phyloP scores from a whole-genome alignment of 768 basidiomycete genomes.

The Boletus pseudo-olivaceus region DNA sequence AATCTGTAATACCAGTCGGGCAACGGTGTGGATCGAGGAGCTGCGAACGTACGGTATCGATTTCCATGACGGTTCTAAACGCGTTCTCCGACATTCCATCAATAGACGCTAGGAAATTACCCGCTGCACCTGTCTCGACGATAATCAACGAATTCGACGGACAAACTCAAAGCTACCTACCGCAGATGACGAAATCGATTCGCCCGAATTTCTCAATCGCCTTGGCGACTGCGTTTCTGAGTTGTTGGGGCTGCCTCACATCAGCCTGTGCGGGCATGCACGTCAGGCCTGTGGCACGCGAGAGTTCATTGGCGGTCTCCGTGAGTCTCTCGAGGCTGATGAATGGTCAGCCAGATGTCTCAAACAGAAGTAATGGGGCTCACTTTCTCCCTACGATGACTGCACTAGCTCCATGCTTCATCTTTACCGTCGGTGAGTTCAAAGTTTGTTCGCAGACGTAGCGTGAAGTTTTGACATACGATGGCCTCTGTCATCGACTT shows the following conservation, averaged over 20 bases:
- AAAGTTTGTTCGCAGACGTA: not conserved
- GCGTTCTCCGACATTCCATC: slow-evolving; percentile 82
- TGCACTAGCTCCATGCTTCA: slow-evolving; percentile 79
- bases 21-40: not conserved
- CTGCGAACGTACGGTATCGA: slow-evolving; percentile 68
- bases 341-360: slow-evolving; percentile 1
- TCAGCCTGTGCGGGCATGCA: slow-evolving; percentile 80
- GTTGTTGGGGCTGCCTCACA: slow-evolving; percentile 70
- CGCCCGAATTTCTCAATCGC: slow-evolving; percentile 74
- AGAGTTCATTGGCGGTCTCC: slow-evolving; percentile 67
- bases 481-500: slow-evolving; percentile 81
- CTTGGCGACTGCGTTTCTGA: slow-evolving; percentile 72
- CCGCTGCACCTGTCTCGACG: slow-evolving; percentile 73
- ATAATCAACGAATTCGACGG: not conserved
- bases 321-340: slow-evolving; percentile 67
- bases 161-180: slow-evolving; percentile 38
- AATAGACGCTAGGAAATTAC: slow-evolving; percentile 92
- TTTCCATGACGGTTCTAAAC: slow-evolving; percentile 90
- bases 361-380: slow-evolving; percentile 23
- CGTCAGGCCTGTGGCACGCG: slow-evolving; percentile 58
- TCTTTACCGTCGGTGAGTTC: slow-evolving; percentile 40
- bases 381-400: slow-evolving; percentile 86
- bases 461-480: slow-evolving; percentile 41
- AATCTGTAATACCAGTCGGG: slow-evolving; percentile 43
- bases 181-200: slow-evolving; percentile 95